Evolutionary conservation across 495 filamentous ascomycete species (phyloP), one percentile per base, ranked within the genome.

Genomic region (Lasiosphaeris hirsuta): DNA sequence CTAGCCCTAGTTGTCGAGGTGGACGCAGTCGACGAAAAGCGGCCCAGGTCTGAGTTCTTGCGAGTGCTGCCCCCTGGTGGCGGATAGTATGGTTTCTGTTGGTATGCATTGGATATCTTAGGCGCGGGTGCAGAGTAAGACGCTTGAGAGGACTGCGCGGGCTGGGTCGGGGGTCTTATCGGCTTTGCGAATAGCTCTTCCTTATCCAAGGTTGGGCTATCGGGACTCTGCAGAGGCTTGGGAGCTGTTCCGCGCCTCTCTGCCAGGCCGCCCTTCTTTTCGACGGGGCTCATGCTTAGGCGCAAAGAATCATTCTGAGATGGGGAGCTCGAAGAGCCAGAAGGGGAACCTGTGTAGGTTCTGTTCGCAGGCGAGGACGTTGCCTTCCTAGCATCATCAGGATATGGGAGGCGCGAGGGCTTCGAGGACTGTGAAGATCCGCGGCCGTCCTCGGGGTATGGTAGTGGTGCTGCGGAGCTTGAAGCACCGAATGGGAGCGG

Each of bases 1-100:
- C 90, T 87, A 34, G 93, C 94, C 55, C 90, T 82, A 9, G 95
- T 97, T 7, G 94, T 98, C 1, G 92, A 96, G 0, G 85, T 96
- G 0, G 94, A 97, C 13, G 92, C 91, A 30, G 89, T 92, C 0
- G 90, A 95, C 51, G 84, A 86, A 60, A 95, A 84, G 19, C 92
- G 84, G 72, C 92, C 89, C 69, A 97, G 80, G 6, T 76, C 51
- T 36, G 65, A 58, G 45, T 58, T 62, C 23, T 47, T 56, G 59
- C 63, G 62, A 34, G 55, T 60, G 49, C 67, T 51, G 52, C 59
- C 64, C 47, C 70, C 70, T 23, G 78, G 76, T 7, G 75, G 76
- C 18, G 78, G 76, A 39, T 78, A 78, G 59, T 79, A 78, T 0
- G 71, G 70, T 59, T 76, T 78, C 52, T 79, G 71, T 54, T 78